Percentiles rank a stretch among this genome's conserved stretches.
These are phyloP conservation scores for Erodium chrysanthum DNA, from an alignment of 441 rosid species.

Conservation along the genomic window DNA sequence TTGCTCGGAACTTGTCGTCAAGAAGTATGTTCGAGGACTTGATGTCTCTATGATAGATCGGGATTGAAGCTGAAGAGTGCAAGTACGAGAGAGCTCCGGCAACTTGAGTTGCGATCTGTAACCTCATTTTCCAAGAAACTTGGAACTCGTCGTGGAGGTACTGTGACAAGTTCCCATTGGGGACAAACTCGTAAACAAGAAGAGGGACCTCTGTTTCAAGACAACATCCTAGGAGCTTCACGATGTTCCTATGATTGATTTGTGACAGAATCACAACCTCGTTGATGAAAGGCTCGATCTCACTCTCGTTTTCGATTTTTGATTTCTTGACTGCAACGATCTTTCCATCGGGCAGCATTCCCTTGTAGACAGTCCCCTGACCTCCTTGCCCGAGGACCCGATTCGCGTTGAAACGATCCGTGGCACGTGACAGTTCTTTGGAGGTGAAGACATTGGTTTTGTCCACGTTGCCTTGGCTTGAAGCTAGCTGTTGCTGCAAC, in stretches of 20 bases:
- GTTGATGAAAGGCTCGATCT: background rate
- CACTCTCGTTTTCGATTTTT: background rate
- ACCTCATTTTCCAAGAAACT: background rate
- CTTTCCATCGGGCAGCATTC: background rate
- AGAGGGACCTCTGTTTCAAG: background rate
- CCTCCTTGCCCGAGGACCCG: background rate
- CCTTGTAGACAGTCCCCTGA: slow-evolving; percentile 4
- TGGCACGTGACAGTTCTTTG: background rate
- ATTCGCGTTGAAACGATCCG: slow-evolving; percentile 2
- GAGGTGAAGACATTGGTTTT: background rate
- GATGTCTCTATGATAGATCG: background rate
- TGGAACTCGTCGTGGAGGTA: background rate
- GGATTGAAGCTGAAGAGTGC: background rate
- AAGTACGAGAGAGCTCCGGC: background rate
- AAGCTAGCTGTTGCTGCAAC: background rate
- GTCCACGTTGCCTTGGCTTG: background rate
- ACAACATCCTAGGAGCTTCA: slow-evolving; percentile 7
- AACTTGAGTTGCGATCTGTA: background rate
- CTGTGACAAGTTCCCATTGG: background rate
- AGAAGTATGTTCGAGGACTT: background rate
- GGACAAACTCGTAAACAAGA: background rate
- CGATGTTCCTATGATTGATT: slow-evolving; percentile 3
- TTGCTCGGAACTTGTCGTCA: background rate
- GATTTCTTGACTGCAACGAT: slow-evolving; percentile 1
- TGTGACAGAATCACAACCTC: slow-evolving; percentile 3